These are phyloP conservation scores for Botrytis fragariae DNA, from an alignment of 2,329 filamentous ascomycete species.

Conservation along the genomic window DNA sequence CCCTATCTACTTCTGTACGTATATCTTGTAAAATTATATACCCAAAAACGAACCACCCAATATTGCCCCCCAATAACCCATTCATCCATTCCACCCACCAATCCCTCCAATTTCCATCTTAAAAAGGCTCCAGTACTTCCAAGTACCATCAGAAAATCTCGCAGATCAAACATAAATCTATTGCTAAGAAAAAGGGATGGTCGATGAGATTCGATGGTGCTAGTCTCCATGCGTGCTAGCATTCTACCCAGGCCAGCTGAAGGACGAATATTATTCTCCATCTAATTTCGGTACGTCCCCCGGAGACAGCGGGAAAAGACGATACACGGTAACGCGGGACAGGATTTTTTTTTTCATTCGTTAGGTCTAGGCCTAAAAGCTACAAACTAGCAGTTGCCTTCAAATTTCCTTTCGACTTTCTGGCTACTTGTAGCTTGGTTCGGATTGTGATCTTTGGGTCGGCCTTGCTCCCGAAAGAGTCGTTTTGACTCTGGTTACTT, in stretches of 20 bases:
- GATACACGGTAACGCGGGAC: background rate
- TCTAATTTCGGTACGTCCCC: conserved; percentile 12
- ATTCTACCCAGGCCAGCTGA: background rate
- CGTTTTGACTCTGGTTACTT: background rate
- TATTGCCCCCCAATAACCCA: background rate
- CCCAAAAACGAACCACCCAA: too few relatives aligned
- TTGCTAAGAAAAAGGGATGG: background rate
- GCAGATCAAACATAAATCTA: conserved; percentile 11
- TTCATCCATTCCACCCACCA: background rate
- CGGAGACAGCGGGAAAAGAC: conserved; percentile 6
- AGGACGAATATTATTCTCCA: conserved; percentile 1
- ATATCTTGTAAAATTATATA: too few relatives aligned
- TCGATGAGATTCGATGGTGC: background rate
- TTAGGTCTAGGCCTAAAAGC: conserved; percentile 1
- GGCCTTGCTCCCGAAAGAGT: background rate
- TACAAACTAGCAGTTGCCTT: background rate
- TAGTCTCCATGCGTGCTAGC: background rate
- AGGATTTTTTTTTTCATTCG: background rate
- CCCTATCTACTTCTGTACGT: background rate
- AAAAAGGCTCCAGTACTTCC: background rate
- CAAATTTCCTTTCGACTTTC: conserved; percentile 9
- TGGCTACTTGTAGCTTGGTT: background rate
- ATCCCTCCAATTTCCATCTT: background rate
- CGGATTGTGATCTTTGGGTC: background rate
- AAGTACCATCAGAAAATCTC: background rate